These are phyloP conservation scores for Penicillium angulare DNA, from an alignment of 495 filamentous ascomycete species.

Conservation along the genomic window DNA sequence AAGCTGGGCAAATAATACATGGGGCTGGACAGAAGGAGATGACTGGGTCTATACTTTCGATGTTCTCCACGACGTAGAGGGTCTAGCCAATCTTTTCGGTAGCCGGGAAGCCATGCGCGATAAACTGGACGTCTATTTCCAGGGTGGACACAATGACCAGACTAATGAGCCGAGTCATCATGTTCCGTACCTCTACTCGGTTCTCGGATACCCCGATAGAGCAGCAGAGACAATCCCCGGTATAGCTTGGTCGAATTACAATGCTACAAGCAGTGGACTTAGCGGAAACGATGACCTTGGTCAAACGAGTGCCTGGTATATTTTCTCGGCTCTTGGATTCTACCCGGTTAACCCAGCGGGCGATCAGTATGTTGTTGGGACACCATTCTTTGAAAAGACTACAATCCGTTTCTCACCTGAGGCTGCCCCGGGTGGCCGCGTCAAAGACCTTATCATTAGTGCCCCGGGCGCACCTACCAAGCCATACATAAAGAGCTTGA, in stretches of 20 bases:
- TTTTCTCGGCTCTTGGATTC: constrained; percentile 28
- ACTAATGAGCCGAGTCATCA: constrained; percentile 30
- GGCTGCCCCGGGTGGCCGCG: constrained; percentile 15
- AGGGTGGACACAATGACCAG: constrained; percentile 28
- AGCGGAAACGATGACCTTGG: constrained; percentile 30
- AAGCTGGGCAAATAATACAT: constrained; percentile 23
- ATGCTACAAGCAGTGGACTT: constrained; percentile 27
- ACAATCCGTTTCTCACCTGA: constrained; percentile 18
- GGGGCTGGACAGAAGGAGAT: constrained; percentile 30
- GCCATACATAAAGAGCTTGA: constrained; percentile 21
- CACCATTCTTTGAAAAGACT: constrained; percentile 26
- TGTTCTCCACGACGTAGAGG: constrained; percentile 27
- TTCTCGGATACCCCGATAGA: constrained; percentile 18
- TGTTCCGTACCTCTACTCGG: constrained; percentile 26
- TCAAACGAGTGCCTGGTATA: constrained; percentile 31
- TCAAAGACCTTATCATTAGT: constrained; percentile 12
- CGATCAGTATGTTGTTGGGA: constrained; percentile 25
- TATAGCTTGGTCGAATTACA: constrained; percentile 27
- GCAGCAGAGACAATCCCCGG: constrained; percentile 20
- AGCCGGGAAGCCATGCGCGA: constrained; percentile 15
- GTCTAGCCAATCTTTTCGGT: constrained; percentile 21
- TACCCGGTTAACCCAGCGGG: constrained; percentile 29
- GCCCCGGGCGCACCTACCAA: constrained; percentile 19
- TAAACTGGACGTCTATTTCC: constrained; percentile 23
- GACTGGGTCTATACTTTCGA: constrained; percentile 32